Conservation (phyloP, 352 stramenopile genomes). For the Albugo candida region DNA sequence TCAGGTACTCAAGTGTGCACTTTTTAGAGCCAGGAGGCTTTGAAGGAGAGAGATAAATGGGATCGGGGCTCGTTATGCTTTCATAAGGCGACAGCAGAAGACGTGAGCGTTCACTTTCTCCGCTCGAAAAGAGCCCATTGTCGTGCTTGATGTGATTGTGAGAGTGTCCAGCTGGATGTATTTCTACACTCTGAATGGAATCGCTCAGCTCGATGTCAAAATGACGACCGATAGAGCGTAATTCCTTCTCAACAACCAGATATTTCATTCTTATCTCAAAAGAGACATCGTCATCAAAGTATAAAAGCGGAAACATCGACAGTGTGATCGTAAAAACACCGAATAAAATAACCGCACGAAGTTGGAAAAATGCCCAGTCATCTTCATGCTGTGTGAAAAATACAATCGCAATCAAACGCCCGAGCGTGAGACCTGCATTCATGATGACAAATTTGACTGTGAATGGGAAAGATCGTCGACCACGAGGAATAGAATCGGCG, state of each 20-base stretch:
- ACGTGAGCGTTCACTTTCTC: background rate
- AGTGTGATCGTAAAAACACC: slow-evolving; percentile 35
- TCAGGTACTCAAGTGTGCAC: slow-evolving; percentile 12
- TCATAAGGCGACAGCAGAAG: background rate
- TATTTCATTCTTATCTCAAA: slow-evolving; percentile 41
- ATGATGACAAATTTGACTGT: slow-evolving; percentile 47
- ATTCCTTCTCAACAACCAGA: slow-evolving; percentile 30
- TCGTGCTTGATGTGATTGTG: background rate
- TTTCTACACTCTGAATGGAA: slow-evolving; percentile 6
- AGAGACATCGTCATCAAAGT: slow-evolving; percentile 61
- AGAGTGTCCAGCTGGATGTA: background rate
- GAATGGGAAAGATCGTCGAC: slow-evolving; percentile 52
- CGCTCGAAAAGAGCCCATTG: background rate
- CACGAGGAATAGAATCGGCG: slow-evolving; percentile 53
- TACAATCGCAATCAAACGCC: slow-evolving; percentile 32
- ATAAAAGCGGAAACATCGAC: slow-evolving; percentile 40
- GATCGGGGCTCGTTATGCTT: background rate
- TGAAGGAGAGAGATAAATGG: background rate
- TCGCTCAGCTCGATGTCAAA: slow-evolving; percentile 36
- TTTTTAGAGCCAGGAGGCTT: slow-evolving; percentile 1
- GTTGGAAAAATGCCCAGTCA: slow-evolving; percentile 37
- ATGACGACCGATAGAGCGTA: slow-evolving; percentile 40
- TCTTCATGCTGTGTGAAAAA: slow-evolving; percentile 60
- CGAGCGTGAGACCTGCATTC: slow-evolving; percentile 25
- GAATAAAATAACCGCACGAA: slow-evolving; percentile 45